These are phyloP conservation scores for Pelargonium cotyledonis DNA, from an alignment of 441 rosid species.

Conservation along the genomic window DNA sequence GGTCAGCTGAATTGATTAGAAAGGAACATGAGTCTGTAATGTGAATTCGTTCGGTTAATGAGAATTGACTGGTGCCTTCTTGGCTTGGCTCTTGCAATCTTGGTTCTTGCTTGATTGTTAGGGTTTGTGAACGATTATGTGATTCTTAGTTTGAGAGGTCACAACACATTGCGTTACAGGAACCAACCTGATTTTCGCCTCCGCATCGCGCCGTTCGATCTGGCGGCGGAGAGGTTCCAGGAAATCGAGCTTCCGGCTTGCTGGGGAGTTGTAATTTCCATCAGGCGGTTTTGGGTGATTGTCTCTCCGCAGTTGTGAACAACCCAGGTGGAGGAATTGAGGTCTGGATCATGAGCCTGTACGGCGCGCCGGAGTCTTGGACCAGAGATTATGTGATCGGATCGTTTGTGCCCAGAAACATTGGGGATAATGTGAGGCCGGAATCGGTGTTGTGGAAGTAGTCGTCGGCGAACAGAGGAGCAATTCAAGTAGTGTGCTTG, in stretches of 20 bases:
- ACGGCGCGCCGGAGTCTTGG: slow-evolving; percentile 31
- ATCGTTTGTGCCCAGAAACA: slow-evolving; percentile 6
- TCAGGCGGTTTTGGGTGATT: slow-evolving; percentile 16
- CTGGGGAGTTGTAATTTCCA: not conserved
- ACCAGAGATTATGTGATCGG: slow-evolving; percentile 19
- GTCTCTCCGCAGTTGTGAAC: slow-evolving; percentile 23
- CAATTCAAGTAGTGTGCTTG: slow-evolving; percentile 14
- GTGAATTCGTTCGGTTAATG: too few relatives aligned
- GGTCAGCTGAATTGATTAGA: too few relatives aligned
- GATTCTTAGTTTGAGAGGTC: too few relatives aligned
- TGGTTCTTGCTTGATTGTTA: too few relatives aligned
- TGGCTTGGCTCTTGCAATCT: too few relatives aligned
- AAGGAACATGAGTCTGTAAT: too few relatives aligned
- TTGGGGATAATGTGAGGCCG: not conserved
- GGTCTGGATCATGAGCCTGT: slow-evolving; percentile 34
- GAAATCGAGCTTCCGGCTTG: not conserved
- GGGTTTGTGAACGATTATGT: too few relatives aligned
- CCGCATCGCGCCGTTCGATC: slow-evolving; percentile 9
- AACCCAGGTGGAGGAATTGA: slow-evolving; percentile 3
- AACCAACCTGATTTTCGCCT: not conserved
- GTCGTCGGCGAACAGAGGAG: not conserved
- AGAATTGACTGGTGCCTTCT: too few relatives aligned
- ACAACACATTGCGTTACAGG: not conserved
- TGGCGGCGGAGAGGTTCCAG: not conserved
- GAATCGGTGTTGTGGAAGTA: not conserved